Evolutionary conservation across 169 alveolate species (phyloP).

Genomic region (Plasmodium cynomolgi): DNA sequence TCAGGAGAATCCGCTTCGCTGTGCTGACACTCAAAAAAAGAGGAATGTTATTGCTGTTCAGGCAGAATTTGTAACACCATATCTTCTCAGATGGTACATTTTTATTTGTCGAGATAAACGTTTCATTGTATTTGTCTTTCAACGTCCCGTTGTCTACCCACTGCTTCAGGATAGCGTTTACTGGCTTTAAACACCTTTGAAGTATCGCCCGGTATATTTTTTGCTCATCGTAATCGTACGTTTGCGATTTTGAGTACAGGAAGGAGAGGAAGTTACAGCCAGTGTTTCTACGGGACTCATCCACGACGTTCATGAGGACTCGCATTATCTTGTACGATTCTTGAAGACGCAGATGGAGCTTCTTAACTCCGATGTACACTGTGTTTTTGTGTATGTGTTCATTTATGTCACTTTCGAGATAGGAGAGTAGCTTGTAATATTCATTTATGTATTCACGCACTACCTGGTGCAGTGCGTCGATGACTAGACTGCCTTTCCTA

Average conservation of each 20-base stretch:
- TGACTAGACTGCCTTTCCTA: slow-evolving; percentile 40
- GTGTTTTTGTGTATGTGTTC: slow-evolving; percentile 73
- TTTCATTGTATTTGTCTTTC: slow-evolving; percentile 54
- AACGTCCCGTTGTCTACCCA: slow-evolving; percentile 46
- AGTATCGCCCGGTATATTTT: slow-evolving; percentile 28
- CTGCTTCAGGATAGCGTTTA: slow-evolving; percentile 40
- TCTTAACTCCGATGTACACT: slow-evolving; percentile 51
- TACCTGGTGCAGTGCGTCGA: slow-evolving; percentile 60
- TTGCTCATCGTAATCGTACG: slow-evolving; percentile 64
- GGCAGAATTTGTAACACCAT: slow-evolving; percentile 41
- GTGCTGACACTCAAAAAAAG: slow-evolving; percentile 22
- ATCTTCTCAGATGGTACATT: slow-evolving; percentile 39
- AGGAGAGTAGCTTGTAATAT: slow-evolving; percentile 51
- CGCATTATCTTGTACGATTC: slow-evolving; percentile 61
- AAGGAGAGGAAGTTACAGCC: slow-evolving; percentile 57
- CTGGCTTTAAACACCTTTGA: slow-evolving; percentile 52
- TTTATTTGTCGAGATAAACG: slow-evolving; percentile 43
- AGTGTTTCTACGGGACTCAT: slow-evolving; percentile 41
- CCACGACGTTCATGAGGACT: slow-evolving; percentile 47
- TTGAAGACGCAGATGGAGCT: slow-evolving; percentile 23
- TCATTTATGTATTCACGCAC: slow-evolving; percentile 53
- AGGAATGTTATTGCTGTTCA: slow-evolving; percentile 38
- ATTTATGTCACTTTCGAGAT: slow-evolving; percentile 62
- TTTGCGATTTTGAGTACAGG: slow-evolving; percentile 57
- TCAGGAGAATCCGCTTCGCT: slow-evolving; percentile 41